Evolutionary conservation across 2,329 filamentous ascomycete species (phyloP).

Genomic region (Colletotrichum plurivorum): DNA sequence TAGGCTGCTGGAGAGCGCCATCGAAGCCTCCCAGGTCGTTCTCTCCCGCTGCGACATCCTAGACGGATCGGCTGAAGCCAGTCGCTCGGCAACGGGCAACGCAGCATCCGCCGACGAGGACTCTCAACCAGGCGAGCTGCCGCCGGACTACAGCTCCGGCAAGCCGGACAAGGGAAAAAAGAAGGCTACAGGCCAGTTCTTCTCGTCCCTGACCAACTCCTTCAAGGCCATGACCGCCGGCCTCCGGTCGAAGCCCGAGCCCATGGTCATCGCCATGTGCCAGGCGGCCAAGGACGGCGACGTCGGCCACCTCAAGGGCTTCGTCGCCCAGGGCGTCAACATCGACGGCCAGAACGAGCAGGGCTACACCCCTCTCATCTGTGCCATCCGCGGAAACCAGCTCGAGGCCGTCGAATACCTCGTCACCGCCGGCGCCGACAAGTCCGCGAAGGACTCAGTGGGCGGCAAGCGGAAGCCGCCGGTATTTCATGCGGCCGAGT

Average conservation of each 20-base stretch:
- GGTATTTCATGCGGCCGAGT: conserved; percentile 44
- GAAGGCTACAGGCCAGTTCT: conserved; percentile 35
- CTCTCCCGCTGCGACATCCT: conserved; percentile 19
- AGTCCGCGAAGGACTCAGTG: conserved; percentile 37
- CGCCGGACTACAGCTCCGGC: conserved; percentile 1
- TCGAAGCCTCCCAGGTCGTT: conserved; percentile 33
- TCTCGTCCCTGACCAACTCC: conserved; percentile 50
- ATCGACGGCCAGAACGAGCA: conserved; percentile 54
- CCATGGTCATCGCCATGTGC: conserved; percentile 54
- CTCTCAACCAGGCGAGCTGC: background rate
- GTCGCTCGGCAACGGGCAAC: background rate
- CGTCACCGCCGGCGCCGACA: conserved; percentile 49
- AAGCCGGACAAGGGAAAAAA: conserved; percentile 33
- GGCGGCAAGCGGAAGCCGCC: conserved; percentile 42
- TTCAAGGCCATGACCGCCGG: conserved; percentile 53
- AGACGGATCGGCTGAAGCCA: conserved; percentile 2
- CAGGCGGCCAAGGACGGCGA: conserved; percentile 52
- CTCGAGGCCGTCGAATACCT: conserved; percentile 50
- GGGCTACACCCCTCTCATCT: conserved; percentile 51
- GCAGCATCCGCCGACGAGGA: background rate
- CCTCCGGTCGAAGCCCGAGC: conserved; percentile 53
- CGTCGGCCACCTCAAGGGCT: conserved; percentile 49
- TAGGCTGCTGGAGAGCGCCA: conserved; percentile 24
- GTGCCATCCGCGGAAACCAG: conserved; percentile 51
- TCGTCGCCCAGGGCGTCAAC: conserved; percentile 53